phyloP scores from a whole-genome alignment of 2,329 filamentous ascomycete genomes.

The Dothistroma septosporum region DNA sequence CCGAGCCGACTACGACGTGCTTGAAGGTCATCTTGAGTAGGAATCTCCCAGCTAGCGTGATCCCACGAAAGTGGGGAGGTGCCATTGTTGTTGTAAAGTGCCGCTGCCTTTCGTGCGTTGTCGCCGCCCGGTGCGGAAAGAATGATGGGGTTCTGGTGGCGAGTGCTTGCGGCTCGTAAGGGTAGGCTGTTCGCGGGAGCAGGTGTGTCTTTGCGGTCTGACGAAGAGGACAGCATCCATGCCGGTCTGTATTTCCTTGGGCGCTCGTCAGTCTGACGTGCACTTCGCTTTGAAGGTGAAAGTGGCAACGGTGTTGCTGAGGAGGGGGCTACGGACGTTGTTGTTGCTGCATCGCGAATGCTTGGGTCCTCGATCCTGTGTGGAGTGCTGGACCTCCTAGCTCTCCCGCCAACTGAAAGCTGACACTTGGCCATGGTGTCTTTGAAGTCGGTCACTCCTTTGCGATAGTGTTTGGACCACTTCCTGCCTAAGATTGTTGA shows the following conservation, averaged over 20 bases:
- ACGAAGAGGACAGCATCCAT: constrained; percentile 10
- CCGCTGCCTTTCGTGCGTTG: constrained; percentile 31
- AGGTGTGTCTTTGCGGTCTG: constrained; percentile 34
- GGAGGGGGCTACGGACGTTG: not conserved
- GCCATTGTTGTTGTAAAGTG: constrained; percentile 23
- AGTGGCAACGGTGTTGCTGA: constrained; percentile 14
- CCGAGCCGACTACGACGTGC: constrained; percentile 26
- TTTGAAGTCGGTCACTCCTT: constrained; percentile 15
- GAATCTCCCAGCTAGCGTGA: constrained; percentile 5
- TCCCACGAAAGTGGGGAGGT: constrained; percentile 4
- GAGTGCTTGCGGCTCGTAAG: constrained; percentile 17
- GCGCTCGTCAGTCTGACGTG: constrained; percentile 25
- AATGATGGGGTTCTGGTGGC: constrained; percentile 12
- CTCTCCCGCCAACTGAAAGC: constrained; percentile 13
- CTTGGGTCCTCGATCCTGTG: constrained; percentile 14
- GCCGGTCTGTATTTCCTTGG: constrained; percentile 27
- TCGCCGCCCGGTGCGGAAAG: constrained; percentile 28
- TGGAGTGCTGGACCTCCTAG: constrained; percentile 28
- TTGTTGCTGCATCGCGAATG: not conserved
- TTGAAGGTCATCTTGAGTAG: constrained; percentile 20
- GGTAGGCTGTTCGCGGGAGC: constrained; percentile 27
- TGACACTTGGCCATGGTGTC: constrained; percentile 18
- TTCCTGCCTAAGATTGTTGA: constrained; percentile 14
- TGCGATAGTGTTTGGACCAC: constrained; percentile 16
- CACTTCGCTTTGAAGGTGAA: constrained; percentile 32